Conservation (phyloP, 2,329 filamentous ascomycete species). For the Pseudopithomyces chartarum region DNA sequence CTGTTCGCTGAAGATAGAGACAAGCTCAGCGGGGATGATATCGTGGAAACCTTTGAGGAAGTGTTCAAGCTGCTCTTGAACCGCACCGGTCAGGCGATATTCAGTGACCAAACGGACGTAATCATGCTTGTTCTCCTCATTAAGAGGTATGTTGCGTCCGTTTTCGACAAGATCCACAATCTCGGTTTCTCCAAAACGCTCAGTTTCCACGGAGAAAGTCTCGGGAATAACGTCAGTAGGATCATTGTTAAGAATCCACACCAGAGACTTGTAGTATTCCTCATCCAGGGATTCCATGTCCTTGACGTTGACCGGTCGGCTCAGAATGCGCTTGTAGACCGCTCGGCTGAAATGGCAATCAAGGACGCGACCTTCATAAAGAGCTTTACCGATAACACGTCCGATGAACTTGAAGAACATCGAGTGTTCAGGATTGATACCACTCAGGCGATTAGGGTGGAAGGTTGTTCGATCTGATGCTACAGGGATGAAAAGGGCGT, state of each 20-base stretch:
- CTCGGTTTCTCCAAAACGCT: slow-evolving; percentile 89
- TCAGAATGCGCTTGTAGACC: slow-evolving; percentile 96
- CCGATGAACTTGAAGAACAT: slow-evolving; percentile 99
- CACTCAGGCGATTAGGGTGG: slow-evolving; percentile 94
- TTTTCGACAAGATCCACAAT: slow-evolving; percentile 85
- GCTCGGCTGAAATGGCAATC: slow-evolving; percentile 99
- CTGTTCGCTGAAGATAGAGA: slow-evolving; percentile 98
- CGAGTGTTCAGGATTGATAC: slow-evolving; percentile 92
- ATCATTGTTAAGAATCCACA: slow-evolving; percentile 98
- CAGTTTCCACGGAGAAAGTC: slow-evolving; percentile 91
- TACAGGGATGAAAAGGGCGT: slow-evolving; percentile 93
- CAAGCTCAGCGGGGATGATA: slow-evolving; percentile 90
- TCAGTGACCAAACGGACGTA: slow-evolving; percentile 95
- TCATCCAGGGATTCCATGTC: slow-evolving; percentile 99
- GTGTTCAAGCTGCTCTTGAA: slow-evolving; percentile 90
- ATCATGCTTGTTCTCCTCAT: slow-evolving; percentile 97
- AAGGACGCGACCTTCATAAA: slow-evolving; percentile 93
- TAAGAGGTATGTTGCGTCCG: slow-evolving; percentile 90
- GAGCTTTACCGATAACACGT: slow-evolving; percentile 94
- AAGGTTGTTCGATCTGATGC: slow-evolving; percentile 98
- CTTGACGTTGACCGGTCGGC: slow-evolving; percentile 94
- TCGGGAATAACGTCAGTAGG: slow-evolving; percentile 98
- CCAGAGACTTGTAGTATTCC: slow-evolving; percentile 97
- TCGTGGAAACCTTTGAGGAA: slow-evolving; percentile 98
- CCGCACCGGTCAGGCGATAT: slow-evolving; percentile 87